Evolutionary conservation across 306 rosid species (phyloP).

Genomic region (Medicago arabica): DNA sequence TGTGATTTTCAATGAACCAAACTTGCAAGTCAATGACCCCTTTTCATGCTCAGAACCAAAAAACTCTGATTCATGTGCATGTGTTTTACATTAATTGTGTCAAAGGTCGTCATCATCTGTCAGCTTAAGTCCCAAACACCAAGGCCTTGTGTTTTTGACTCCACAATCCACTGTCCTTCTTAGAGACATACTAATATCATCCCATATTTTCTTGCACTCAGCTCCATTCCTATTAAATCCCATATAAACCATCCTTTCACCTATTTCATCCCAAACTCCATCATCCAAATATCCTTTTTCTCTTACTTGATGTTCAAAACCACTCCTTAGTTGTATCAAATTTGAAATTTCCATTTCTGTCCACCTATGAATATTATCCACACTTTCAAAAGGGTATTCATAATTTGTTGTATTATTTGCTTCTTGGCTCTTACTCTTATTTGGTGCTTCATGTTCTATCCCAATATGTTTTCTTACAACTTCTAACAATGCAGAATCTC

Average conservation of each 20-base stretch:
- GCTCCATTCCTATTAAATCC: conserved; percentile 49
- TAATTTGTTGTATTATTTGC: background rate
- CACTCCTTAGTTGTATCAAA: conserved; percentile 49
- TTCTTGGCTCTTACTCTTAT: background rate
- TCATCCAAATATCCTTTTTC: conserved; percentile 47
- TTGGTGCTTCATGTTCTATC: conserved; percentile 24
- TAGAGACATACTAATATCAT: conserved; percentile 48
- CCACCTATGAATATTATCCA: conserved; percentile 40
- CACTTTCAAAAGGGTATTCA: conserved; percentile 6
- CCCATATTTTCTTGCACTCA: conserved; percentile 58
- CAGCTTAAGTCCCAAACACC: conserved; percentile 64
- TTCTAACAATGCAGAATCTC: conserved; percentile 68
- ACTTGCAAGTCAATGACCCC: conserved; percentile 10
- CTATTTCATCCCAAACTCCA: conserved; percentile 54
- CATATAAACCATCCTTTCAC: conserved; percentile 49
- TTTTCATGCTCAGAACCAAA: conserved; percentile 18
- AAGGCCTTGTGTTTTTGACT: conserved; percentile 43
- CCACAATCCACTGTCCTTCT: conserved; percentile 47
- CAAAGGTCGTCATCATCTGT: conserved; percentile 57
- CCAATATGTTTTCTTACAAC: conserved; percentile 54
- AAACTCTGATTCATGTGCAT: background rate
- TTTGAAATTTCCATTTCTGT: conserved; percentile 55
- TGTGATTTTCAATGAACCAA: conserved; percentile 32
- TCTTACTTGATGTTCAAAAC: conserved; percentile 45
- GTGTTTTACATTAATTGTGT: conserved; percentile 26